Evolutionary conservation across 1,284 basidiomycete genomes (phyloP).

Genomic region (Tilletia walkeri): DNA sequence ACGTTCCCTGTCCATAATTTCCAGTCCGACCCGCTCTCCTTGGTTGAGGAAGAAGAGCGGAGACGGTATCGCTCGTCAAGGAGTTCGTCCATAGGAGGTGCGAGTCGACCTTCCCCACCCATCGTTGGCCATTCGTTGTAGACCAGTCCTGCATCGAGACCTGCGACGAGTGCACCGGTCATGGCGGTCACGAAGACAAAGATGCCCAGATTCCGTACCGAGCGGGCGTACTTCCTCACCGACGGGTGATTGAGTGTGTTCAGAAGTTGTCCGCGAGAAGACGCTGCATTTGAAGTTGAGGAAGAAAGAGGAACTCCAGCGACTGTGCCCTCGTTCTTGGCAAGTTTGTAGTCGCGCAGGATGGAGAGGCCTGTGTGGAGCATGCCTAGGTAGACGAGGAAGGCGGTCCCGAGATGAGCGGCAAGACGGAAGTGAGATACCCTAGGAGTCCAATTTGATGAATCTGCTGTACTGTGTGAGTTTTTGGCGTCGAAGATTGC

Average conservation of each 20-base stretch:
- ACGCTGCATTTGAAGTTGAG: not conserved
- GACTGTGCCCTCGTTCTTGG: slow-evolving; percentile 56
- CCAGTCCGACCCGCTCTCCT: slow-evolving; percentile 5
- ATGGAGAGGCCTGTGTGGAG: slow-evolving; percentile 76
- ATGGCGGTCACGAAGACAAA: slow-evolving; percentile 68
- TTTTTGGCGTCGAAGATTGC: not conserved
- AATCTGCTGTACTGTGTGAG: not conserved
- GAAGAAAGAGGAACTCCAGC: slow-evolving; percentile 27
- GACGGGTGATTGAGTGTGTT: slow-evolving; percentile 35
- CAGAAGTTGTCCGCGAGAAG: slow-evolving; percentile 21
- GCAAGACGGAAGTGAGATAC: slow-evolving; percentile 96
- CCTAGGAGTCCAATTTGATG: slow-evolving; percentile 62
- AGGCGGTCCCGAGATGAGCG: slow-evolving; percentile 84
- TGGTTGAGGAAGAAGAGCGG: slow-evolving; percentile 63
- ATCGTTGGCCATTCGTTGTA: slow-evolving; percentile 99
- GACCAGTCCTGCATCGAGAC: slow-evolving; percentile 88
- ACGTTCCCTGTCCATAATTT: slow-evolving; percentile 4
- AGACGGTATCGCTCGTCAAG: slow-evolving; percentile 63
- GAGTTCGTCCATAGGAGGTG: slow-evolving; percentile 80
- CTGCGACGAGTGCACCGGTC: slow-evolving; percentile 94
- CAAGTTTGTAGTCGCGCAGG: slow-evolving; percentile 73
- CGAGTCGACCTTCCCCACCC: slow-evolving; percentile 71
- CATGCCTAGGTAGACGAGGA: slow-evolving; percentile 88
- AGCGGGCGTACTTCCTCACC: slow-evolving; percentile 34
- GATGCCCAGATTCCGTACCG: slow-evolving; percentile 26